phyloP scores from a whole-genome alignment of 2,329 filamentous ascomycete species.

The Apiospora pterosperma region DNA sequence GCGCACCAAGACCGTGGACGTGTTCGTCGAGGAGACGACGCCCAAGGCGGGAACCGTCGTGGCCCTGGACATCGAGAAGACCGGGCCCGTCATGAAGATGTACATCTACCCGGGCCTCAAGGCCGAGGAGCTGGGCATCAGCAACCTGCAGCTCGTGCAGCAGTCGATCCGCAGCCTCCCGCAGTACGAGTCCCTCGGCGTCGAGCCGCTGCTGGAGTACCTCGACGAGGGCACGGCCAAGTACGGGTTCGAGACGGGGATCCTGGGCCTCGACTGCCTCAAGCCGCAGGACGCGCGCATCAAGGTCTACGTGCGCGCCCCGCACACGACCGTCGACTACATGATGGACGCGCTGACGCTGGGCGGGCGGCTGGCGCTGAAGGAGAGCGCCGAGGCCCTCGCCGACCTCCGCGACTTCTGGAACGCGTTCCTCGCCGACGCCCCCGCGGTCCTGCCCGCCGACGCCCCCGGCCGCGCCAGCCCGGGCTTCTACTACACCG shows the following conservation, averaged over 20 bases:
- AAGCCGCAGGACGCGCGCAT: background rate
- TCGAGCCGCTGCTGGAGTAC: background rate
- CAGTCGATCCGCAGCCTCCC: background rate
- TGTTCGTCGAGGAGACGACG: constrained; percentile 5
- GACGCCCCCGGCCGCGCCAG: background rate
- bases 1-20: background rate
- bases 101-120: constrained; percentile 6
- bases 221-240: constrained; percentile 2
- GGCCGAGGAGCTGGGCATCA: constrained; percentile 2
- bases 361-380: background rate
- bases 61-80: constrained; percentile 3
- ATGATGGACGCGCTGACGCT: constrained; percentile 2
- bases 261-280: constrained; percentile 2
- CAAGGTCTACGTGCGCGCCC: constrained; percentile 5
- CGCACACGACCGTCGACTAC: constrained; percentile 2
- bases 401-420: constrained; percentile 4
- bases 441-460: background rate
- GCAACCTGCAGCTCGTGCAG: constrained; percentile 6
- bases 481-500: constrained; percentile 2
- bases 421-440: constrained; percentile 4
- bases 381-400: background rate
- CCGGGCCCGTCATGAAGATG: constrained; percentile 4
- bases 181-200: background rate
- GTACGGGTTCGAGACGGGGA: constrained; percentile 4
- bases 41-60: constrained; percentile 5